Percentiles rank a stretch among this genome's conserved stretches.
Conservation (phyloP, 2,329 filamentous ascomycete species). For the Tolypocladium inflatum region DNA sequence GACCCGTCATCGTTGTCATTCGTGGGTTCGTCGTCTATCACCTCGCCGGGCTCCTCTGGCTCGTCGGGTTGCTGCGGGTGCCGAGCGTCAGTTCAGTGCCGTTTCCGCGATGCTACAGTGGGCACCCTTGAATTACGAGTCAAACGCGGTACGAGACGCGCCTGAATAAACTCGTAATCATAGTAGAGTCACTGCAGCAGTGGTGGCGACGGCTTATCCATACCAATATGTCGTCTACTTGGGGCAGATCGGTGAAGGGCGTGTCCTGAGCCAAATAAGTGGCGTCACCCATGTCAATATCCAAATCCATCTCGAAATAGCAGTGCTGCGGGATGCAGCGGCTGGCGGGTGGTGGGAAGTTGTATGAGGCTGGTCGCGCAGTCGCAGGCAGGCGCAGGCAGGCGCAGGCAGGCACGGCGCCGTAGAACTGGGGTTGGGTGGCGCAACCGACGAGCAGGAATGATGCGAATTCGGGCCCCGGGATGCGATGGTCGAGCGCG, state of each 20-base stretch:
- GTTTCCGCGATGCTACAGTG: not conserved
- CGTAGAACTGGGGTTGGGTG: not conserved
- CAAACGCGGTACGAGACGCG: too few species aligned
- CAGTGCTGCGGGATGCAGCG: not conserved
- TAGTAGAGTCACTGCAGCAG: too few species aligned
- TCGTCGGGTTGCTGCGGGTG: conserved; percentile 22
- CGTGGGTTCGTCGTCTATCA: conserved; percentile 22
- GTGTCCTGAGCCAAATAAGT: conserved; percentile 24
- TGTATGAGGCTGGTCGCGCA: not conserved
- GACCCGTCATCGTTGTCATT: conserved; percentile 11
- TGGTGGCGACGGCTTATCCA: not conserved
- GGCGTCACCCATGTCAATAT: conserved; percentile 63
- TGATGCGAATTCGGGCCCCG: not conserved
- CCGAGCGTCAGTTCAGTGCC: conserved; percentile 6
- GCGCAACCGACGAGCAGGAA: not conserved
- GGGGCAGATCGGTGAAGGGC: conserved; percentile 15
- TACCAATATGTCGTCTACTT: conserved; percentile 28
- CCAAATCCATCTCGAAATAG: conserved; percentile 49
- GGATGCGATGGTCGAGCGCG: not conserved
- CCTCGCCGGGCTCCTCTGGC: conserved; percentile 27
- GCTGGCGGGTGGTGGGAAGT: not conserved
- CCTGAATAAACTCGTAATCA: too few species aligned
- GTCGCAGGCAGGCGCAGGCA: too few species aligned
- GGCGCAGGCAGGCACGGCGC: not conserved
- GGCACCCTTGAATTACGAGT: too few species aligned